These are phyloP conservation scores for Metroxylon sagu DNA, from an alignment of 176 grass and related monocot genomes.

Conservation along the genomic window DNA sequence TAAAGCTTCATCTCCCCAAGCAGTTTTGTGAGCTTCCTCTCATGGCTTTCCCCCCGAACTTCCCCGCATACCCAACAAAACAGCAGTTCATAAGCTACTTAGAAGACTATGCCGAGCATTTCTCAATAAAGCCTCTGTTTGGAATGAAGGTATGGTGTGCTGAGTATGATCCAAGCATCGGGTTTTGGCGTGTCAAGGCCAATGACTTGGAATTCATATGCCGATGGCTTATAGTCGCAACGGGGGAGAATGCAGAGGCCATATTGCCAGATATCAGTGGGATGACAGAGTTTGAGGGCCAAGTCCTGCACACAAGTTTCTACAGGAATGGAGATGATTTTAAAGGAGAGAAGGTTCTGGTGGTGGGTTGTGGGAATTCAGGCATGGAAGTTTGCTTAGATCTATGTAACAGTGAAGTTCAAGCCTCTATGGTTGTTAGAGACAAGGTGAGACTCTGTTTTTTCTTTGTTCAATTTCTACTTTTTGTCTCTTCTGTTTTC, in stretches of 20 bases:
- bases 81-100: conserved; percentile 85
- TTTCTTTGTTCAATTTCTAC: too few species aligned
- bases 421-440: conserved; percentile 71
- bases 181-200: conserved; percentile 51
- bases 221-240: conserved; percentile 73
- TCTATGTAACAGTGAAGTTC: conserved; percentile 66
- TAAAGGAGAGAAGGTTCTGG: conserved; percentile 64
- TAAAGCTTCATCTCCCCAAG: conserved; percentile 65
- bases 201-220: conserved; percentile 48
- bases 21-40: conserved; percentile 69
- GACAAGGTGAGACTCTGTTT: conserved; percentile 43
- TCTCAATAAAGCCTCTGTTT: conserved; percentile 43
- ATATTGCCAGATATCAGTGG: conserved; percentile 40
- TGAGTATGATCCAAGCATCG: conserved; percentile 39
- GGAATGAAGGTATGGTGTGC: conserved; percentile 37
- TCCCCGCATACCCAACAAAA: conserved; percentile 59
- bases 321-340: conserved; percentile 65
- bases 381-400: conserved; percentile 97
- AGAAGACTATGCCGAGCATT: conserved; percentile 51
- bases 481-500: too few species aligned
- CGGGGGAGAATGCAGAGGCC: conserved; percentile 73
- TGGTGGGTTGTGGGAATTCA: conserved; percentile 86
- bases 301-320: conserved; percentile 56
- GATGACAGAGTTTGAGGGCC: conserved; percentile 28
- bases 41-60: conserved; percentile 44